Evolutionary conservation across 1,284 basidiomycete species (phyloP).

Genomic region (Termitomyces sp.): DNA sequence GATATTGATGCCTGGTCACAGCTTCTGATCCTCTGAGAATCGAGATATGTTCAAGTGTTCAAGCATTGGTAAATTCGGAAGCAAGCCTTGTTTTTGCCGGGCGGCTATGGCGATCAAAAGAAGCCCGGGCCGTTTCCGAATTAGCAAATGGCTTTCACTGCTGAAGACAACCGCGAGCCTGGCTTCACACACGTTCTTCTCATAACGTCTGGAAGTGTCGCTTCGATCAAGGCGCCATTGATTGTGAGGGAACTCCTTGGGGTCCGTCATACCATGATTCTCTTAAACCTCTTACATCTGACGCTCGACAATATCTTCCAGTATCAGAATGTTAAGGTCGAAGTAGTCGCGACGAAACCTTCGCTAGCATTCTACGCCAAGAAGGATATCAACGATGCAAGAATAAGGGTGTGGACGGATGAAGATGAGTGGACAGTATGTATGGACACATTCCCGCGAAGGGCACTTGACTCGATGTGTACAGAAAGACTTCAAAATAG

Average conservation of each 20-base stretch:
- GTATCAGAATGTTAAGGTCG: slow-evolving; percentile 72
- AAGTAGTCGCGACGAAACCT: slow-evolving; percentile 79
- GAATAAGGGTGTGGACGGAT: slow-evolving; percentile 81
- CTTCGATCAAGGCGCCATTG: slow-evolving; percentile 88
- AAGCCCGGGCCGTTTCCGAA: not conserved
- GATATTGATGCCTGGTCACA: too few relatives aligned
- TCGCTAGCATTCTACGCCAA: slow-evolving; percentile 77
- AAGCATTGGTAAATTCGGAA: not conserved
- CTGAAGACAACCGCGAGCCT: slow-evolving; percentile 37
- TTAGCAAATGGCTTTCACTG: slow-evolving; percentile 32
- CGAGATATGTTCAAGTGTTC: too few relatives aligned
- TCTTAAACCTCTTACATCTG: slow-evolving; percentile 2
- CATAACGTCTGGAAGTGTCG: slow-evolving; percentile 90
- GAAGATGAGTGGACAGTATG: slow-evolving; percentile 86
- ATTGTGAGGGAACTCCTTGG: slow-evolving; percentile 75
- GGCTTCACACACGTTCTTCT: slow-evolving; percentile 70
- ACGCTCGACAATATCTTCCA: slow-evolving; percentile 24
- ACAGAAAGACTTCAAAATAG: slow-evolving; percentile 60
- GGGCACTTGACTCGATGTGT: not conserved
- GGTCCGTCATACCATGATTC: slow-evolving; percentile 42
- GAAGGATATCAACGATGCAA: slow-evolving; percentile 45
- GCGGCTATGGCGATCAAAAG: not conserved
- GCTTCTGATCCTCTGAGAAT: too few relatives aligned
- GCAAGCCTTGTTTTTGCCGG: not conserved
- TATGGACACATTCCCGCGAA: not conserved